Evolutionary conservation across 1,284 basidiomycete genomes (phyloP).

Genomic region (Albatrellus sp.): DNA sequence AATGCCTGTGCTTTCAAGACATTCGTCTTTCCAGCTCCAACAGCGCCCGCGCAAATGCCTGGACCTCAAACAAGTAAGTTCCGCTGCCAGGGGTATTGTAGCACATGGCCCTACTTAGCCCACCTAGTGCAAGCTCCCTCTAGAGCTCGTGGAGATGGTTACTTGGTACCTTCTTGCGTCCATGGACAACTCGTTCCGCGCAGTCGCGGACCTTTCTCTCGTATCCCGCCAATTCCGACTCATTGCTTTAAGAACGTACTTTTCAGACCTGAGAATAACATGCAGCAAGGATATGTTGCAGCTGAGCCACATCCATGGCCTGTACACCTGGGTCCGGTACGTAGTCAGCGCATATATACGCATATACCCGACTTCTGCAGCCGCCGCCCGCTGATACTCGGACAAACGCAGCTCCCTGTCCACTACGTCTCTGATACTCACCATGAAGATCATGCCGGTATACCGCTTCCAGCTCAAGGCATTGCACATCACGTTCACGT

Average conservation of each 20-base stretch:
- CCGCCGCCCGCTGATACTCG: background rate
- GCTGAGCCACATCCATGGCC: constrained; percentile 13
- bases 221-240: constrained; percentile 30
- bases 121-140: no score
- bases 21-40: background rate
- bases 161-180: background rate
- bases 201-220: constrained; percentile 25
- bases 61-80: no score
- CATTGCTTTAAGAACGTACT: constrained; percentile 28
- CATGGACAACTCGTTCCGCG: background rate
- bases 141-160: no score
- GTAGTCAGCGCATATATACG: constrained; percentile 16
- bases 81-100: no score
- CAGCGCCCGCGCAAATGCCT: no score
- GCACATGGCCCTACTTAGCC: no score
- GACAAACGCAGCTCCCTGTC: constrained; percentile 11
- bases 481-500: constrained; percentile 16
- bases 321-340: constrained; percentile 18
- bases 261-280: constrained; percentile 13
- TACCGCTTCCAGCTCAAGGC: constrained; percentile 12
- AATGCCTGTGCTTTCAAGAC: background rate
- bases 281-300: constrained; percentile 11
- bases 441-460: constrained; percentile 10
- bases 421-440: constrained; percentile 9
- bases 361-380: background rate